Percentiles rank a stretch among this genome's conserved stretches.
Evolutionary conservation across 805 yeast species (phyloP).

Genomic region (Ogataea dorogensis): DNA sequence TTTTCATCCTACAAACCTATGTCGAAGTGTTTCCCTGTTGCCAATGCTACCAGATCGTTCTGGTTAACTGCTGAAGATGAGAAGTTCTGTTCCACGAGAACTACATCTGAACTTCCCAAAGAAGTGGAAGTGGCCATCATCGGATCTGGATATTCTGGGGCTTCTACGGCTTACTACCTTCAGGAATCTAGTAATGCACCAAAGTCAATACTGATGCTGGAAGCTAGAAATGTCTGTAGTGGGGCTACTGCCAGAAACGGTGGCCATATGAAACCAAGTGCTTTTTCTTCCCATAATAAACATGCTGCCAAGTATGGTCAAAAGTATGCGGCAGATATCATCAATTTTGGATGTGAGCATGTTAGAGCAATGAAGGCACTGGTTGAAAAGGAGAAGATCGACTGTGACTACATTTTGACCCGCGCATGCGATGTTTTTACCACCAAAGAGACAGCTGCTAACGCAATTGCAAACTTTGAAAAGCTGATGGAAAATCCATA

Average conservation of each 20-base stretch:
- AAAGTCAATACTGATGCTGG: conserved; percentile 13
- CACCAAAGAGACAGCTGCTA: conserved; percentile 11
- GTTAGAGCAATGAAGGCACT: conserved; percentile 33
- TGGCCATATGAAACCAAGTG: conserved; percentile 45
- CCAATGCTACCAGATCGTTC: too few species aligned
- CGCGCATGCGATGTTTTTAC: conserved; percentile 37
- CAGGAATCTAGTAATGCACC: conserved; percentile 31
- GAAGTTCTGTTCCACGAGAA: too few species aligned
- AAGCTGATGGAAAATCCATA: conserved; percentile 30
- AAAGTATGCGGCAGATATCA: conserved; percentile 35
- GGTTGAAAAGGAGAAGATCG: conserved; percentile 34
- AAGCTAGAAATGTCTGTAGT: conserved; percentile 35
- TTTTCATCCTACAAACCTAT: too few species aligned
- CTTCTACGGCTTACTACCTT: conserved; percentile 38
- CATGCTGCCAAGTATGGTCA: conserved; percentile 21
- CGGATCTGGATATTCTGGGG: conserved; percentile 47
- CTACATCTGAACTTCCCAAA: conserved; percentile 33
- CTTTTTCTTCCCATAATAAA: conserved; percentile 20
- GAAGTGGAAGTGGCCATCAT: conserved; percentile 40
- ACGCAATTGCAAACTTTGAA: conserved; percentile 23
- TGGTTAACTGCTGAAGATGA: too few species aligned
- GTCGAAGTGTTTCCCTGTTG: too few species aligned
- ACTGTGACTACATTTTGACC: conserved; percentile 38
- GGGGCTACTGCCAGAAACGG: conserved; percentile 49
- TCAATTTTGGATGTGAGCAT: conserved; percentile 37